Base-by-base conservation (phyloP, 768 basidiomycete species). In the Asterophora parasitica region DNA sequence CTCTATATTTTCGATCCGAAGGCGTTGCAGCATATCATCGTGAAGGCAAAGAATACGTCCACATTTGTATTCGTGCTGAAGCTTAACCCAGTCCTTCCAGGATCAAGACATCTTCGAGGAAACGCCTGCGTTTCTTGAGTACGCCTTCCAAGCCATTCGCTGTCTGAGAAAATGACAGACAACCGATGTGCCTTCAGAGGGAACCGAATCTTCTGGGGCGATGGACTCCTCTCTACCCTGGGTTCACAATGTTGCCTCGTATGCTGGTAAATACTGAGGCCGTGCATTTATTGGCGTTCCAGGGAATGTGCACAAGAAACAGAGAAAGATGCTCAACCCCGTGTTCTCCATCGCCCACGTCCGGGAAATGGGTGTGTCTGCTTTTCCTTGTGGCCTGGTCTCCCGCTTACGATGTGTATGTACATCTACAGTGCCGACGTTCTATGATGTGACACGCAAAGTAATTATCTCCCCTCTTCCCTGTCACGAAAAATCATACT, bases 41-140 rank as follows among this genome's bases (percentile, higher is more conserved):
- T 13, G 8, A 23, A n/a, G 5, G 7, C 11, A 16, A 12, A 35
- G 15, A 15, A 12, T 19, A 4, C 6, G 15, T 32, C 40, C 10
- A 46, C 20, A 30, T 4, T 3, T 1, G 0, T 32, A 13, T 31
- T 31, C 6, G 3, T 23, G 6, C 23, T 23, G 23, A 23, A 23
- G 23, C 23, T 23, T 6, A 23, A 23, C n/a, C n/a, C n/a, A 23
- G 3, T 23, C 23, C 23, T 23, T 23, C 4, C 42, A 69, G 58
- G 70, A 73, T 36, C 65, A 67, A 42, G 31, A 64, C 34, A 44
- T 58, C 15, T 71, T 58, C 45, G 70, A 73, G 44, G 64, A 61
- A 32, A 44, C 65, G 4, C 38, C 43, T 4, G 31, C 40, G 2
- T 60, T 65, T 30, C 48, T 65, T 19, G 54, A 48, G 70, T 70